Base-by-base conservation (phyloP, 1,139 yeast species). In the Arxiozyma heterogenica region DNA sequence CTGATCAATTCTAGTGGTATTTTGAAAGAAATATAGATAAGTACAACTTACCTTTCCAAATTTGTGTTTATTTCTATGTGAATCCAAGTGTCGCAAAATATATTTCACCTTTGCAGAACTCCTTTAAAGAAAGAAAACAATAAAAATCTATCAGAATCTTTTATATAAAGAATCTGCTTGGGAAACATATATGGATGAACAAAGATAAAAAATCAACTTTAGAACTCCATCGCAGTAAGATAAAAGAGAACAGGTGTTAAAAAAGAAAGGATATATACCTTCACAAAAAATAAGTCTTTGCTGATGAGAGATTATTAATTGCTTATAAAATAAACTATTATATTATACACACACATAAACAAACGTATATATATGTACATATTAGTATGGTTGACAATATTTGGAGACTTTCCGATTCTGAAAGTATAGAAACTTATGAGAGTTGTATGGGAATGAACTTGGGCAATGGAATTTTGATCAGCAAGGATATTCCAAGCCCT, bases 391-490 rank as follows among this genome's bases (percentile, higher is more conserved):
- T 53, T 45, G 54, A 53, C n/a, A 55, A 52, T 21, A 47, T 53
- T 8, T 57, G 59, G 59, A 54, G 58, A 41, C 20, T 51, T 12
- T 3, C 51, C 38, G 21, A 41, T 17, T n/a, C 48, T 20, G 34
- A 20, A 15, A 11, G 41, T 4, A n/a, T 18, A 12, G 15, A 51
- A 15, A 17, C 22, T 20, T 66, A 61, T 52, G 54, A 43, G 15
- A 63, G 65, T 50, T 65, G 70, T 49, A n/a, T 49, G 41, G 46
- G 43, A 3, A 57, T 53, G 34, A 43, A 54, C 15, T 44, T 65
- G 42, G 68, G 67, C 5, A 49, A 54, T 39, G 71, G 70, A 8
- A 34, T 66, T 3, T 30, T 66, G 22, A 46, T 67, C n/a, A 58
- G 61, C 44, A 46, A 41, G 15, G 46, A 54, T 18, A 41, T 58